Percentiles rank a stretch among this genome's conserved stretches.
Evolutionary conservation across 345 rosid species (phyloP).

Genomic region (Geranium brycei): DNA sequence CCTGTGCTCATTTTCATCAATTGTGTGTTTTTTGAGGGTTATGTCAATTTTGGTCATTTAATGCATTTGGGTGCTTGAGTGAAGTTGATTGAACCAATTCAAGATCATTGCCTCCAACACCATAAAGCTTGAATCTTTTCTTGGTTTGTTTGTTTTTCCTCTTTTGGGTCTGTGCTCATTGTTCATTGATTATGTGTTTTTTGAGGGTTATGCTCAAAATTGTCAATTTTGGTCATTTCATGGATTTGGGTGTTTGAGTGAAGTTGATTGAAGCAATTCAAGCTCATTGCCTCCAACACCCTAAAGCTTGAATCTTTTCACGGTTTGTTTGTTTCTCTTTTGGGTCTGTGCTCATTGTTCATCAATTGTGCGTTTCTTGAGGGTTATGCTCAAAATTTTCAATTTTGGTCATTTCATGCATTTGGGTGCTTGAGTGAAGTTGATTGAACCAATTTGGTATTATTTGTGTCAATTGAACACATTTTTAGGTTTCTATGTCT

Average conservation of each 20-base stretch:
- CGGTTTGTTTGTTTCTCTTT: slow-evolving; percentile 24
- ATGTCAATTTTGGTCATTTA: background rate
- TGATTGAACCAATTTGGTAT: too few relatives aligned
- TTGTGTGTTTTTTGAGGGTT: background rate
- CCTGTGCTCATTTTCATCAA: background rate
- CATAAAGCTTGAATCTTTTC: slow-evolving; percentile 54
- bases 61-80: too few relatives aligned
- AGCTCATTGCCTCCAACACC: slow-evolving; percentile 86
- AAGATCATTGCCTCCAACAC: slow-evolving; percentile 90
- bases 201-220: background rate
- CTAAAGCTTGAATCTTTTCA: slow-evolving; percentile 60
- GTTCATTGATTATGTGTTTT: background rate
- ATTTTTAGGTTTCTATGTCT: background rate
- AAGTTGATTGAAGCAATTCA: slow-evolving; percentile 2
- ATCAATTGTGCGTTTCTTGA: background rate
- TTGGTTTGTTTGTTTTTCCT: slow-evolving; percentile 28
- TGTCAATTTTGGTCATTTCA: background rate
- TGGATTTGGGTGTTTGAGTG: too few relatives aligned
- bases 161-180: background rate
- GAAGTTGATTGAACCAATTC: background rate
- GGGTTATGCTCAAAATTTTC: background rate
- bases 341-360: background rate
- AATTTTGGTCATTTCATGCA: background rate
- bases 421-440: too few relatives aligned
- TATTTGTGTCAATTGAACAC: too few relatives aligned